phyloP scores from a whole-genome alignment of 768 basidiomycete species.

The Psilocybe cyanescens region DNA sequence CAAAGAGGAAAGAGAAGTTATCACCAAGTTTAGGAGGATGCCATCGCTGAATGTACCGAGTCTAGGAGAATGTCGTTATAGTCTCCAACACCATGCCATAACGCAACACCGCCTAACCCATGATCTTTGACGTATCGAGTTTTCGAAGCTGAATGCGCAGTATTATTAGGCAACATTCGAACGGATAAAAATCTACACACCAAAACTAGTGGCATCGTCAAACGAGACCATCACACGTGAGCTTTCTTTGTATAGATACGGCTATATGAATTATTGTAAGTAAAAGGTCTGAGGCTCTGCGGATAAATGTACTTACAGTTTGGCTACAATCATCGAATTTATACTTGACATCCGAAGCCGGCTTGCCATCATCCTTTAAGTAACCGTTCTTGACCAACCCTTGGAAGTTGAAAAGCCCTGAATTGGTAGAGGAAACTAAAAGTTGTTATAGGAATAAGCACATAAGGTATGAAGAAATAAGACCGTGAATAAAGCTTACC shows the following conservation, averaged over 20 bases:
- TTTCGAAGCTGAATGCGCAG: conserved; percentile 40
- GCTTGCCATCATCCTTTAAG: conserved; percentile 44
- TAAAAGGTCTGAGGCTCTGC: neutral
- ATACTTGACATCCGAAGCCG: conserved; percentile 48
- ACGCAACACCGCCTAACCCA: conserved; percentile 58
- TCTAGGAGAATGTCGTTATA: conserved; percentile 51
- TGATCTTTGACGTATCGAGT: conserved; percentile 54
- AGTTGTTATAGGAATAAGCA: neutral
- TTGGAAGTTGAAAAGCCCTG: conserved; percentile 60
- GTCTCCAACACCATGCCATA: conserved; percentile 68
- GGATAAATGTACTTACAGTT: conserved; percentile 50
- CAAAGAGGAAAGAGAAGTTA: neutral
- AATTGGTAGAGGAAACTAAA: conserved; percentile 7
- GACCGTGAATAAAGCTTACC: conserved; percentile 35
- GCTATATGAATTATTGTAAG: conserved; percentile 36
- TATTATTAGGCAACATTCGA: neutral
- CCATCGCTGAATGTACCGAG: conserved; percentile 42
- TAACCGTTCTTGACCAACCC: conserved; percentile 55
- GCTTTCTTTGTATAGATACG: conserved; percentile 60
- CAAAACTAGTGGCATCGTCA: conserved; percentile 62
- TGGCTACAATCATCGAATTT: conserved; percentile 64
- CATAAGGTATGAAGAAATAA: conserved; percentile 15
- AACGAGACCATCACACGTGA: conserved; percentile 62
- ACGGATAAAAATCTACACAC: conserved; percentile 22
- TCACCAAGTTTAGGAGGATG: neutral